Evolutionary conservation across 1,284 basidiomycete genomes (phyloP).

Genomic region (Leccinum angustisporum): DNA sequence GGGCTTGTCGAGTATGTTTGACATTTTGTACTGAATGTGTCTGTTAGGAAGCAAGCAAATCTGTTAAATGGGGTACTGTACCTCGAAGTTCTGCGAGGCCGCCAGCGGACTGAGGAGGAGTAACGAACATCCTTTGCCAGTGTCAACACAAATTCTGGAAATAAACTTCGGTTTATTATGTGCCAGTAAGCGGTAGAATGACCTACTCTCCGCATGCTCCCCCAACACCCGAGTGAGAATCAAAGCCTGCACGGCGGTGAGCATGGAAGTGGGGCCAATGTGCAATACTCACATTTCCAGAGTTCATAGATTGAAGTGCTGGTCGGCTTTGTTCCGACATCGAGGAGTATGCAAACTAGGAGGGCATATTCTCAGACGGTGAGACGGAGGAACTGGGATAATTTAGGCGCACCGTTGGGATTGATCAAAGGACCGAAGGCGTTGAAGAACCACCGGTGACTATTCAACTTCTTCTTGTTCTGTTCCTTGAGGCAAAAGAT

Average conservation of each 20-base stretch:
- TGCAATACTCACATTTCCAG: constrained; percentile 74
- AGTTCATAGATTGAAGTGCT: constrained; percentile 93
- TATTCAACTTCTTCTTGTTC: constrained; percentile 95
- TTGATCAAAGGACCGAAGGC: constrained; percentile 88
- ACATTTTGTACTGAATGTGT: constrained; percentile 76
- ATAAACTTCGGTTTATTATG: constrained; percentile 1
- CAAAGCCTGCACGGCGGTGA: constrained; percentile 61
- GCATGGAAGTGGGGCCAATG: neutral
- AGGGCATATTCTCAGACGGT: constrained; percentile 1
- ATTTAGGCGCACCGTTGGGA: constrained; percentile 59
- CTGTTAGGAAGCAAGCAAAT: constrained; percentile 1
- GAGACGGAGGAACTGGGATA: neutral
- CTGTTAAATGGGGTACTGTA: constrained; percentile 22
- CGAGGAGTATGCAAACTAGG: constrained; percentile 80
- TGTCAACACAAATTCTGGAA: constrained; percentile 79
- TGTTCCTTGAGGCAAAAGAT: constrained; percentile 94
- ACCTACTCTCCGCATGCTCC: constrained; percentile 92
- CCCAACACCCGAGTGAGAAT: constrained; percentile 86
- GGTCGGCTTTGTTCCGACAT: constrained; percentile 93
- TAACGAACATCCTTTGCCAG: constrained; percentile 74
- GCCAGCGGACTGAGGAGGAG: constrained; percentile 86
- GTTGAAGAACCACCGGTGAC: constrained; percentile 97
- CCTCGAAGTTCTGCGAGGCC: constrained; percentile 89
- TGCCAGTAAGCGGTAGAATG: neutral
- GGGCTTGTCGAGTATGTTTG: constrained; percentile 90